Conservation (phyloP, 768 basidiomycete genomes). For the Xerocomellus intermedius region DNA sequence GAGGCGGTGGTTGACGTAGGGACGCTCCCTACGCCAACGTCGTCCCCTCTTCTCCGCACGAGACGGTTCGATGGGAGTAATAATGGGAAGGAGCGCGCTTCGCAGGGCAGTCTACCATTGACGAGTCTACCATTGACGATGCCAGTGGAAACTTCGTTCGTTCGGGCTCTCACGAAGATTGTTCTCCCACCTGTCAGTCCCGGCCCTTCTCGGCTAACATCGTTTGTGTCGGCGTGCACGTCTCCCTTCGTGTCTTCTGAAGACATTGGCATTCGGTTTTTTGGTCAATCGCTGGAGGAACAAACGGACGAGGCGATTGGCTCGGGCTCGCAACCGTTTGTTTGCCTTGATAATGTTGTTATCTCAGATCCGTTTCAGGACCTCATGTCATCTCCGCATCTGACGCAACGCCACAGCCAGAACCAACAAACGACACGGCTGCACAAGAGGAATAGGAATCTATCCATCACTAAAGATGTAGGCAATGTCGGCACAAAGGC, state of each 20-base stretch:
- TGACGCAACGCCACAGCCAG: background rate
- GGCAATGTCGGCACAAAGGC: background rate
- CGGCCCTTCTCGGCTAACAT: background rate
- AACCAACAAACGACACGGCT: background rate
- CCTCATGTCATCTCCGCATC: background rate
- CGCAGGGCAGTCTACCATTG: background rate
- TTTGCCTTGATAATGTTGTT: constrained; percentile 16
- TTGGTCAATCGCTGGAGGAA: background rate
- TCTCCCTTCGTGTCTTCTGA: constrained; percentile 17
- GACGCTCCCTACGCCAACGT: constrained; percentile 24
- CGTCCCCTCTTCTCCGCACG: constrained; percentile 17
- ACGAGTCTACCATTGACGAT: background rate
- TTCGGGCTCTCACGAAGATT: constrained; percentile 1
- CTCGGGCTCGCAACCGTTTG: constrained; percentile 11
- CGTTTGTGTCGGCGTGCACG: constrained; percentile 3
- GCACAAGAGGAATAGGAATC: background rate
- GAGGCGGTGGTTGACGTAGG: background rate
- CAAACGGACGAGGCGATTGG: background rate
- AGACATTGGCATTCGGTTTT: background rate
- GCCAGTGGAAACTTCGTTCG: background rate
- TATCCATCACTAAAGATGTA: background rate
- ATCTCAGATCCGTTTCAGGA: background rate
- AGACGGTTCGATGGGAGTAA: background rate
- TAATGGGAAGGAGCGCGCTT: constrained; percentile 8
- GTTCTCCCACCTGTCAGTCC: background rate